Conservation (phyloP, 1,139 yeast genomes). For the Magnusiomyces tetraspermus region DNA sequence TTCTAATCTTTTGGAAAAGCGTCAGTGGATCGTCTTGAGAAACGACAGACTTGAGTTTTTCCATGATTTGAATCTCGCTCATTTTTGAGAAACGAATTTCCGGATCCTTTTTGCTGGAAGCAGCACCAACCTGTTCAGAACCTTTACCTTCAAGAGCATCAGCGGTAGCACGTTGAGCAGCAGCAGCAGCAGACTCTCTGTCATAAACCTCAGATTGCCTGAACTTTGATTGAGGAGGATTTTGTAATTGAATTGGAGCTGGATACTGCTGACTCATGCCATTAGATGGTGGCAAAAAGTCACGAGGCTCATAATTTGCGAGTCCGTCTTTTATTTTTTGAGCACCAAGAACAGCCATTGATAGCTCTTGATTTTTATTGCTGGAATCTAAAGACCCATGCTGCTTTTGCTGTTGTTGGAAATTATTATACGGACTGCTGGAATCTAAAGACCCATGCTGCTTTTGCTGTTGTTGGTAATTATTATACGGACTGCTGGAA, state of each 20-base stretch:
- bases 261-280: conserved; percentile 4
- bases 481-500: not conserved
- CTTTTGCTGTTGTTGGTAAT: not conserved
- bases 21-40: conserved; percentile 76
- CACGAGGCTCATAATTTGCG: conserved; percentile 3
- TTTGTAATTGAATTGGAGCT: too few species aligned
- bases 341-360: too few species aligned
- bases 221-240: not conserved
- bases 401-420: not conserved
- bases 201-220: not conserved
- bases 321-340: conserved; percentile 8
- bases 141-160: not conserved
- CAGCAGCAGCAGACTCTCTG: not conserved
- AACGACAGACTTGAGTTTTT: conserved; percentile 75
- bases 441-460: too few species aligned
- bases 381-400: too few species aligned
- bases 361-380: too few species aligned
- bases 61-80: conserved; percentile 80
- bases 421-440: not conserved
- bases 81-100: conserved; percentile 61
- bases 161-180: not conserved
- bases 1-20: conserved; percentile 75
- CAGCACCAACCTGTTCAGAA: not conserved
- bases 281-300: not conserved
- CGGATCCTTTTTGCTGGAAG: conserved; percentile 17